Evolutionary conservation across 163 green algal species (phyloP), one percentile per base, ranked within the genome.

Genomic region (Smithsoniella earleae): DNA sequence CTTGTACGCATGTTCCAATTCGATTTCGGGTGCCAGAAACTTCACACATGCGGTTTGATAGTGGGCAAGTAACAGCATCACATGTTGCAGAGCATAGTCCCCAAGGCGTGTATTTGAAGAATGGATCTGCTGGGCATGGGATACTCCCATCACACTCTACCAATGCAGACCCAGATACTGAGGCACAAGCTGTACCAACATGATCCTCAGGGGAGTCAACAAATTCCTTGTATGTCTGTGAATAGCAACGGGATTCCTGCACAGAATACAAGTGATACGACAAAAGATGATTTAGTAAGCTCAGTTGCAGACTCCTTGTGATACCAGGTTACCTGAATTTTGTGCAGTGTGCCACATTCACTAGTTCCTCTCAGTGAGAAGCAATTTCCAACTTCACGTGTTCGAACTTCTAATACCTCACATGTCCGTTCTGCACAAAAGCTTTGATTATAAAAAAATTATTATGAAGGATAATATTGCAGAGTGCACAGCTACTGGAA

Each of bases 341-440:
- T 10, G 13, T 25, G 6, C 33, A 27, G 31, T 10, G 6, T 6
- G 5, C 49, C 49, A 18, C 49, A 64, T 25, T 64, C 49, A n/a
- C n/a, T n/a, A 64, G 33, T 25, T 13, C 49, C 49, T 64, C 33
- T 6, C 16, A 64, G 49, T 10, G 49, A 64, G 49, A 64, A 64
- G 13, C 49, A 64, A 27, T 64, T 27, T 10, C 25, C 16, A 8
- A 64, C 13, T 10, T 25, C 33, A 10, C 49, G 49, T 8, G 0
- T 25, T 0, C 49, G 49, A 64, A 18, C 49, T 18, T 64, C 49
- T 1, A 64, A 27, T 8, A 64, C 49, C 13, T 64, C 49, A 2
- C 49, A 64, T 10, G 31, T 18, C 33, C 49, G 49, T 6, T 64
- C n/a, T n/a, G n/a, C n/a, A n/a, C n/a, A n/a, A n/a, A n/a, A n/a